These are phyloP conservation scores for Xylariaceae sp. DNA, from an alignment of 2,329 filamentous ascomycete species.

Conservation along the genomic window DNA sequence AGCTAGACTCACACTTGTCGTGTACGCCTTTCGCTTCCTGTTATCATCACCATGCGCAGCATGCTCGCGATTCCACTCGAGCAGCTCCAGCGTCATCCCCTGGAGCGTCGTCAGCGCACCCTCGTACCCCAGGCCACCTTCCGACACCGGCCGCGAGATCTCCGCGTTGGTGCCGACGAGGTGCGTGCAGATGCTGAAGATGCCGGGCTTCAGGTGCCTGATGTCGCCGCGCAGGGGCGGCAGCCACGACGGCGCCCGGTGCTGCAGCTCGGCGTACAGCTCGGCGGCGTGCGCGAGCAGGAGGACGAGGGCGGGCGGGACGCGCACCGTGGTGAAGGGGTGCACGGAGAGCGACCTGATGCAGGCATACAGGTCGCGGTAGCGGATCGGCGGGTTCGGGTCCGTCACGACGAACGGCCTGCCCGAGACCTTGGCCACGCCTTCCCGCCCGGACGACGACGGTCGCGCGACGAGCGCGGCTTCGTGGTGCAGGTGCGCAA, in stretches of 20 bases:
- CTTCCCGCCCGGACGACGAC: conserved; percentile 8
- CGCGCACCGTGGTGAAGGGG: conserved; percentile 27
- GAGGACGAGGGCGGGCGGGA: conserved; percentile 32
- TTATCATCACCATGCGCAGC: conserved; percentile 7
- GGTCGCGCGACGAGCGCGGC: conserved; percentile 34
- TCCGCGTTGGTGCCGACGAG: conserved; percentile 32
- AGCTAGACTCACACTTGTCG: conserved; percentile 33
- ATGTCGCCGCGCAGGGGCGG: conserved; percentile 30
- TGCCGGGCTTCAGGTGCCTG: conserved; percentile 33
- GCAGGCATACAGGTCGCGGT: conserved; percentile 31
- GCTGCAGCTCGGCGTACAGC: conserved; percentile 30
- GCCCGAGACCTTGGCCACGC: conserved; percentile 28
- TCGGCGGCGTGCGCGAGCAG: conserved; percentile 33
- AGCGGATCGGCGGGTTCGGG: conserved; percentile 36
- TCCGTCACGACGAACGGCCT: conserved; percentile 38
- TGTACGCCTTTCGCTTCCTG: conserved; percentile 26
- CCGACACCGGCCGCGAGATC: conserved; percentile 23
- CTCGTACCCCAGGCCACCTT: conserved; percentile 35
- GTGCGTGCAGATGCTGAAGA: conserved; percentile 38
- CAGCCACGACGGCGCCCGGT: conserved; percentile 14
- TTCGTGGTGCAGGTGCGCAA: conserved; percentile 38
- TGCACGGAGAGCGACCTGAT: conserved; percentile 31
- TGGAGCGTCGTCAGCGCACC: conserved; percentile 36
- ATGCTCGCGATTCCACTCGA: conserved; percentile 39
- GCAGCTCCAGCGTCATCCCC: conserved; percentile 34